These are phyloP conservation scores for Phaseolus lunatus DNA, from an alignment of 306 rosid genomes.

Conservation along the genomic window DNA sequence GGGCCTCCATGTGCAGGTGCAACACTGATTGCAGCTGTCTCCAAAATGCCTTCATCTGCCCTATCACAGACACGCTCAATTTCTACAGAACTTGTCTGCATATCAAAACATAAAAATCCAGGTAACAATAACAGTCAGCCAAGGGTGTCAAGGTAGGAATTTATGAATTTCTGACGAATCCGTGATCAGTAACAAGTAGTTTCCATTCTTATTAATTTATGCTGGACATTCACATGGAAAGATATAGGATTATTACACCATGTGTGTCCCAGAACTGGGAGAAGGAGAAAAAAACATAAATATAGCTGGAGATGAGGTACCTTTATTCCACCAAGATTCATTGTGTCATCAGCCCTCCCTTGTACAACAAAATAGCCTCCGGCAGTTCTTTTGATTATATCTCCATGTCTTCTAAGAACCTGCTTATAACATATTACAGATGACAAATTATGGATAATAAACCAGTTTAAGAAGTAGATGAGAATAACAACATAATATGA, in stretches of 20 bases:
- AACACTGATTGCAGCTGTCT: conserved; percentile 82
- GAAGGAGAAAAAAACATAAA: too few relatives aligned
- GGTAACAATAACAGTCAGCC: conserved; percentile 7
- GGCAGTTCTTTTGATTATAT: conserved; percentile 68
- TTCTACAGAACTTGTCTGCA: conserved; percentile 82
- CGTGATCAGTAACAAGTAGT: background rate
- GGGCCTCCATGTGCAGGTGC: conserved; percentile 79
- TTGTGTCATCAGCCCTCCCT: conserved; percentile 96
- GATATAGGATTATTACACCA: background rate
- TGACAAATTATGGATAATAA: background rate
- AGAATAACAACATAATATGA: background rate
- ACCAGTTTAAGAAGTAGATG: too few relatives aligned
- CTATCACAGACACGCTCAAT: conserved; percentile 81
- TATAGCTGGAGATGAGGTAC: conserved; percentile 42
- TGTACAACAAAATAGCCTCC: conserved; percentile 76
- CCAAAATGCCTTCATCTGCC: conserved; percentile 72
- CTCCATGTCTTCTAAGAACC: conserved; percentile 92
- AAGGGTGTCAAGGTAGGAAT: conserved; percentile 13
- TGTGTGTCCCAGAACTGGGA: too few relatives aligned
- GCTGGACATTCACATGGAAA: conserved; percentile 19
- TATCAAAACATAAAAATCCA: conserved; percentile 39
- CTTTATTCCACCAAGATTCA: conserved; percentile 98
- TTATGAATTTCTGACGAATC: background rate
- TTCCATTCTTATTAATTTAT: conserved; percentile 13
- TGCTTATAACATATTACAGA: conserved; percentile 35